Evolutionary conservation across 2,329 filamentous ascomycete genomes (phyloP).

Genomic region (Emmonsiellopsis sp.): DNA sequence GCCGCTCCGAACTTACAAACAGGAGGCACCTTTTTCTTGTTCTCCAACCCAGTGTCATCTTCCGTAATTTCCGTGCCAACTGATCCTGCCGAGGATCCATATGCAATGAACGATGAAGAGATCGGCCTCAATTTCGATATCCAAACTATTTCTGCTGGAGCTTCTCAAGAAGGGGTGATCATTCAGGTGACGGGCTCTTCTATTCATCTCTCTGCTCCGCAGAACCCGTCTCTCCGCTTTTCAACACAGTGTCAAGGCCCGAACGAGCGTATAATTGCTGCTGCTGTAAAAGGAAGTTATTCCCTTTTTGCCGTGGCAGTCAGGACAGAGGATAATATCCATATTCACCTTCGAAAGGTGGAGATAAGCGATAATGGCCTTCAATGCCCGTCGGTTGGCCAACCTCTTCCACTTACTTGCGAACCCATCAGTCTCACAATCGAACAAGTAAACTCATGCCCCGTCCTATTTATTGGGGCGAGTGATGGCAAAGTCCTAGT

Average conservation of each 20-base stretch:
- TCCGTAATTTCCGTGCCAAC: constrained; percentile 29
- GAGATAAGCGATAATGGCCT: constrained; percentile 10
- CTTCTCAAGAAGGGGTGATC: constrained; percentile 24
- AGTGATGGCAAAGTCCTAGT: constrained; percentile 26
- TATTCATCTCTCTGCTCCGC: constrained; percentile 22
- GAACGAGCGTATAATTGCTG: constrained; percentile 19
- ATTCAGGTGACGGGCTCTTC: constrained; percentile 34
- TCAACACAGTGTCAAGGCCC: constrained; percentile 14
- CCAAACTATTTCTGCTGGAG: constrained; percentile 36
- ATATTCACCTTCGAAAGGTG: constrained; percentile 21
- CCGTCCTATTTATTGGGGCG: constrained; percentile 32
- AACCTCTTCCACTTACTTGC: constrained; percentile 17
- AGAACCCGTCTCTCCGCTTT: constrained; percentile 13
- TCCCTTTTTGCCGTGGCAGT: constrained; percentile 22
- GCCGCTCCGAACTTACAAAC: constrained; percentile 26
- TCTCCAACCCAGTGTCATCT: constrained; percentile 33
- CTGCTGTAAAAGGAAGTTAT: constrained; percentile 20
- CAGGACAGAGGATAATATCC: constrained; percentile 16
- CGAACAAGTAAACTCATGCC: constrained; percentile 17
- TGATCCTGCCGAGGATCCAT: constrained; percentile 28
- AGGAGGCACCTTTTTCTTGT: constrained; percentile 29
- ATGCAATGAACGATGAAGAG: constrained; percentile 28
- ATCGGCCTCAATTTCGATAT: constrained; percentile 31
- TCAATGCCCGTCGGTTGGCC: constrained; percentile 15
- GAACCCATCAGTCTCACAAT: constrained; percentile 29